These are phyloP conservation scores for Eucalyptus marginata DNA, from an alignment of 345 rosid genomes.

Conservation along the genomic window DNA sequence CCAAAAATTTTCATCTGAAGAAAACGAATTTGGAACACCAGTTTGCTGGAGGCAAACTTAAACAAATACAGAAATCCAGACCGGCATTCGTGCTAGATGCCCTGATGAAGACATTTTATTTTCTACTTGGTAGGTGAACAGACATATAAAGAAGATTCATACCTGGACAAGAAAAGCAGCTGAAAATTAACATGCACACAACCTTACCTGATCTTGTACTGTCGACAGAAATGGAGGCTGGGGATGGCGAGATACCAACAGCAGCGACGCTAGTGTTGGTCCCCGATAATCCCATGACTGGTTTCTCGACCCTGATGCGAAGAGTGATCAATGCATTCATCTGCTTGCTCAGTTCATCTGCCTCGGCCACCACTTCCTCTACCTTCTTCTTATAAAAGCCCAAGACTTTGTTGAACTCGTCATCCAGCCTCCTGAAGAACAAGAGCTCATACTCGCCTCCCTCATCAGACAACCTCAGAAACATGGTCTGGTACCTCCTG, in stretches of 20 bases:
- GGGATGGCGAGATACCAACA: neutral
- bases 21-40: neutral
- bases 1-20: neutral
- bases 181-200: neutral
- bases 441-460: conserved; percentile 31
- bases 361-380: conserved; percentile 36
- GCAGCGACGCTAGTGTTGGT: neutral
- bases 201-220: neutral
- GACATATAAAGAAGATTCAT: neutral
- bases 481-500: conserved; percentile 18
- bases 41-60: neutral
- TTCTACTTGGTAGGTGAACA: neutral
- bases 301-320: conserved; percentile 27
- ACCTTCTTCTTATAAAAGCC: conserved; percentile 45
- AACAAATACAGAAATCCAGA: neutral
- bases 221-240: neutral
- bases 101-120: neutral
- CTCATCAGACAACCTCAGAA: conserved; percentile 20
- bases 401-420: conserved; percentile 56
- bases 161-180: neutral
- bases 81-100: neutral
- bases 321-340: conserved; percentile 51
- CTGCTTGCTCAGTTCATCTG: conserved; percentile 36
- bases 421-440: conserved; percentile 49
- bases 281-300: neutral